Conservation (phyloP, 2,329 filamentous ascomycete species). For the Fusarium torulosum region DNA sequence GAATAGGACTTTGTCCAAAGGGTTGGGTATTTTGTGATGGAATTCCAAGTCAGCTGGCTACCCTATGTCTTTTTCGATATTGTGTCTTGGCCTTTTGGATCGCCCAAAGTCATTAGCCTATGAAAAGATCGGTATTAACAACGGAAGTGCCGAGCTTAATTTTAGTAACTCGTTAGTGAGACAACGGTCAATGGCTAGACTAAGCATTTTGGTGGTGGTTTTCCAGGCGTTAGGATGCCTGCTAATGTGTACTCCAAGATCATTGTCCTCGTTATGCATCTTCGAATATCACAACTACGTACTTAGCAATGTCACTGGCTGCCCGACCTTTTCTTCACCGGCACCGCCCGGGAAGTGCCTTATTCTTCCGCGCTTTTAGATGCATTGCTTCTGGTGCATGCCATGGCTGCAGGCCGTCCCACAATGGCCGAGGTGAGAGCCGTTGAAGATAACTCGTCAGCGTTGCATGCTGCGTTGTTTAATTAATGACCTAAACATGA, state of each 20-base stretch:
- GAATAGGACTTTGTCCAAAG: too few relatives aligned
- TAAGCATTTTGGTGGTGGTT: background rate
- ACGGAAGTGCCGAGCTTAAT: background rate
- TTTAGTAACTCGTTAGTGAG: constrained; percentile 7
- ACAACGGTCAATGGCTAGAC: constrained; percentile 1
- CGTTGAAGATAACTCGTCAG: too few relatives aligned
- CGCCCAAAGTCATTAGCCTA: background rate
- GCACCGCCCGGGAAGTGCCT: background rate
- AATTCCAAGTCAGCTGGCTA: background rate
- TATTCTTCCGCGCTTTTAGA: background rate
- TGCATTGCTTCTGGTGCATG: background rate
- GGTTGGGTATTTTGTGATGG: too few relatives aligned
- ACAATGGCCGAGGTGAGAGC: background rate
- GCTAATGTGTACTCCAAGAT: constrained; percentile 12
- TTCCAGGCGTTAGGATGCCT: background rate
- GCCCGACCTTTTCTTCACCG: constrained; percentile 2
- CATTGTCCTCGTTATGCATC: constrained; percentile 1
- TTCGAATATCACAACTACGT: background rate
- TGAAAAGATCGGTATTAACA: constrained; percentile 19
- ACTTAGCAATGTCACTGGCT: background rate
- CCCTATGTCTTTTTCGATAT: constrained; percentile 8
- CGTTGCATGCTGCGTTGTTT: constrained; percentile 25
- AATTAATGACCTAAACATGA: constrained; percentile 1
- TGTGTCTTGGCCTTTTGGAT: background rate
- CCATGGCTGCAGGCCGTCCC: background rate